Evolutionary conservation across 495 filamentous ascomycete species (phyloP).

Genomic region (Emericellopsis terricola): DNA sequence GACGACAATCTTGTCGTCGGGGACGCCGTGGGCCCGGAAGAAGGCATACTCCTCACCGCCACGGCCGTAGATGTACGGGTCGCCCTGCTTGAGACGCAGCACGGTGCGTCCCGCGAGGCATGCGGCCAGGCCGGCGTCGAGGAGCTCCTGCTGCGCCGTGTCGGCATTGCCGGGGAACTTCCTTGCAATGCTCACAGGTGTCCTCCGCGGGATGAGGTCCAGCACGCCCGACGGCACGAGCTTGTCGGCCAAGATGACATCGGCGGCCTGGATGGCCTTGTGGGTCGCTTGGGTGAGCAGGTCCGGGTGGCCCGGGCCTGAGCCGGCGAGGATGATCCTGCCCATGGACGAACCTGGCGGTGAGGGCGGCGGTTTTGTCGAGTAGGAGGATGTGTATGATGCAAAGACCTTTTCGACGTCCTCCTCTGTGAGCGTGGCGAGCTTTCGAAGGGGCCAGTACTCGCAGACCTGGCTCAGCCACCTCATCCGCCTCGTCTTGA

Average conservation of each 20-base stretch:
- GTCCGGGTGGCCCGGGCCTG: slow-evolving; percentile 86
- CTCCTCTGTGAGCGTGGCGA: slow-evolving; percentile 59
- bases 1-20: slow-evolving; percentile 34
- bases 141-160: slow-evolving; percentile 75
- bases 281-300: slow-evolving; percentile 78
- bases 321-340: slow-evolving; percentile 74
- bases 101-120: slow-evolving; percentile 59
- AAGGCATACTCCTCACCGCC: slow-evolving; percentile 87
- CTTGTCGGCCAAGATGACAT: slow-evolving; percentile 88
- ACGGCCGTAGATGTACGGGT: slow-evolving; percentile 89
- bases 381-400: slow-evolving; percentile 31
- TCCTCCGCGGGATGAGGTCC: slow-evolving; percentile 76
- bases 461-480: slow-evolving; percentile 96
- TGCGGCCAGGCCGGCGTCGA: slow-evolving; percentile 57
- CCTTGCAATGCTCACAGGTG: slow-evolving; percentile 77
- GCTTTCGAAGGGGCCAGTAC: slow-evolving; percentile 82
- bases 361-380: not conserved
- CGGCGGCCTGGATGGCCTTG: slow-evolving; percentile 66
- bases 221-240: slow-evolving; percentile 79
- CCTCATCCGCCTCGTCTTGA: slow-evolving; percentile 65
- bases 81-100: slow-evolving; percentile 83
- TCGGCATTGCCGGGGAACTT: slow-evolving; percentile 98
- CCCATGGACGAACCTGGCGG: slow-evolving; percentile 16
- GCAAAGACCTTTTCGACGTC: slow-evolving; percentile 59
- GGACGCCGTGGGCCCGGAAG: slow-evolving; percentile 55